Evolutionary conservation across 2,329 filamentous ascomycete genomes (phyloP), one percentile per base, ranked within the genome.

Genomic region (Eutypa lata): DNA sequence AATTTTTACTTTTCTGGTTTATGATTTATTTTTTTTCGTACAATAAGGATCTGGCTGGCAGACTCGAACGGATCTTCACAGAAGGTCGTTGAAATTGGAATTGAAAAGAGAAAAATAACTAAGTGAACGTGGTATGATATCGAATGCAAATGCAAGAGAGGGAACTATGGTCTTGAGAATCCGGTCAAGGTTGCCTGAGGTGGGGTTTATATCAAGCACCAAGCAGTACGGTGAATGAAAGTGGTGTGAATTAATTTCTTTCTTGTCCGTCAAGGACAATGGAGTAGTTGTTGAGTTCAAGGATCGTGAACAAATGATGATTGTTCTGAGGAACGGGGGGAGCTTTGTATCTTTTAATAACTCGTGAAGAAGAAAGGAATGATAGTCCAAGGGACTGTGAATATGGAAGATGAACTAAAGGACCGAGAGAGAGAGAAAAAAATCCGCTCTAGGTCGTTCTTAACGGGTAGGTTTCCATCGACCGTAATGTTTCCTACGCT

Each of bases 191-290:
- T 49, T n/a, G 28, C 56, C 53, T 47, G 53, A 51, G 48, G 37
- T 51, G 48, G 18, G 43, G 55, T 60, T 62, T 65, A 66, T 64
- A 58, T 60, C 42, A 53, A 49, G 35, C 38, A 33, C 50, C 33
- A 50, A 56, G 60, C 55, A 56, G 50, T 48, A 55, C 50, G 47
- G 46, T 47, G 43, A 58, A 65, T 54, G 53, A 58, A 52, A 57
- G 59, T 58, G 53, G 24, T 58, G 57, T 55, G 55, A 56, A 61
- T 51, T 57, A 56, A 6, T 11, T 24, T 45, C n/a, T n/a, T n/a
- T n/a, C n/a, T 45, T 45, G 57, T 56, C 63, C 60, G 33, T 66
- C 62, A 58, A 65, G 61, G 62, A 66, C 62, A 60, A 62, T 56
- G 47, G 47, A 52, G 26, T 54, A 44, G 52, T 10, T 53, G 35